Base-by-base conservation (phyloP, 2,329 filamentous ascomycete genomes). In the Zymoseptoria brevis region DNA sequence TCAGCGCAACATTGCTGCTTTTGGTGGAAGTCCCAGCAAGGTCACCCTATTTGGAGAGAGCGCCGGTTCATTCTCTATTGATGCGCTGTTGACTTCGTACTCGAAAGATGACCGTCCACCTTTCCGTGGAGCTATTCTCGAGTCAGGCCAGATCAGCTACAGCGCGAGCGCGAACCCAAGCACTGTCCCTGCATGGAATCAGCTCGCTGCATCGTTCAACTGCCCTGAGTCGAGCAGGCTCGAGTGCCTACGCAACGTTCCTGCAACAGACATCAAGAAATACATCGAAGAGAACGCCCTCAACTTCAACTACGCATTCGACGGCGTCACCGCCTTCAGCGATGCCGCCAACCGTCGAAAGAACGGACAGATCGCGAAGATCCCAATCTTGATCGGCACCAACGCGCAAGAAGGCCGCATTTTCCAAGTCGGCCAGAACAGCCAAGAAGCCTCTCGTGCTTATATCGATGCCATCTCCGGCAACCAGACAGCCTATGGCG, bases 31-130 rank as follows among this genome's bases (percentile, higher is more conserved):
- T 19, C 70, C 72, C 1, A 56, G 62, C n/a, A 72, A 72, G 51
- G 72, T 75, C 35, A 73, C 71, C 6, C 67, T 73, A n/a, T 73
- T 72, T 49, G 72, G 72, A 35, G 70, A 73, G 58, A 66, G 62
- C 8, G 72, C 72, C 11, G 72, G 72, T 16, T 67, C 66, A 3
- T 69, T 68, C 56, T 69, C 64, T 16, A 64, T 73, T 26, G 71
- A 73, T 58, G 64, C 69, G 1, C 63, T 73, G 1, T 61, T 74
- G 13, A 73, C 71, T 2, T 71, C 67, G 21, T 72, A 59, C 56
- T 59, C 65, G 1, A 63, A 61, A 5, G 58, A 62, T 30, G 64
- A 60, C 21, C 66, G 49, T 0, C 71, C 69, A 8, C 72, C 71
- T 2, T 74, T 74, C 62, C 68, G 71, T 16, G 72, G 64, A 9